A percentile compares a stretch with the other conserved stretches of the same genome.
These are phyloP conservation scores for Discostella stelligera DNA, from an alignment of 352 stramenopile species.

Conservation along the genomic window DNA sequence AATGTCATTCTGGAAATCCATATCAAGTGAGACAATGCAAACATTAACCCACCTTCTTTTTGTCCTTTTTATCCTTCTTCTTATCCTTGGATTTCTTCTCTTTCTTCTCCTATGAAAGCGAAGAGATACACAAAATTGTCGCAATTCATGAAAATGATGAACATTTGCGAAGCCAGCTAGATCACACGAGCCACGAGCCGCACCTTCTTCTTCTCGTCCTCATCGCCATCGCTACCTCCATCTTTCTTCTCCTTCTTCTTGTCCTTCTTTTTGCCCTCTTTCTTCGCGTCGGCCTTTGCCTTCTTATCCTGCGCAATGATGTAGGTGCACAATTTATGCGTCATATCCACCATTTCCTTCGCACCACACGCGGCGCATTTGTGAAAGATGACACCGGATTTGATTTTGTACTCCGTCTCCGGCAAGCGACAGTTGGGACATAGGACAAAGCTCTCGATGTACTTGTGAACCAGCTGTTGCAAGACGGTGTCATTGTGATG, in stretches of 20 bases:
- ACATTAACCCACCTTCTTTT: conserved; percentile 40
- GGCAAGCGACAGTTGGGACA: conserved; percentile 95
- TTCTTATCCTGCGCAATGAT: conserved; percentile 96
- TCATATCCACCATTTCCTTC: conserved; percentile 96
- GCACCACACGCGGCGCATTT: conserved; percentile 97
- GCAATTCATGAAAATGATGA: too few relatives aligned
- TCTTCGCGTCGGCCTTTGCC: conserved; percentile 84
- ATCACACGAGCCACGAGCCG: not conserved
- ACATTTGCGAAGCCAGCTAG: not conserved
- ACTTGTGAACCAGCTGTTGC: conserved; percentile 95
- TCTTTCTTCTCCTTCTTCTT: conserved; percentile 85
- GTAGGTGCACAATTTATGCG: conserved; percentile 96
- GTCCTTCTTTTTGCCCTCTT: conserved; percentile 85
- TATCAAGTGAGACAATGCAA: not conserved
- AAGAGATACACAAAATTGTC: not conserved
- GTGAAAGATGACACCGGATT: conserved; percentile 94
- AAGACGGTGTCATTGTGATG: conserved; percentile 89
- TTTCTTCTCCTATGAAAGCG: conserved; percentile 60
- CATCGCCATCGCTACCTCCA: conserved; percentile 64
- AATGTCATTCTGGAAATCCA: not conserved
- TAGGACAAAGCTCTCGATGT: conserved; percentile 98
- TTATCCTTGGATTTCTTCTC: conserved; percentile 67
- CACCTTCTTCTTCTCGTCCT: conserved; percentile 72
- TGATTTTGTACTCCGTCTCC: conserved; percentile 99
- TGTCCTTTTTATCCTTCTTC: conserved; percentile 59